Base-by-base conservation (phyloP, 306 rosid species). In the Medicago lupulina region DNA sequence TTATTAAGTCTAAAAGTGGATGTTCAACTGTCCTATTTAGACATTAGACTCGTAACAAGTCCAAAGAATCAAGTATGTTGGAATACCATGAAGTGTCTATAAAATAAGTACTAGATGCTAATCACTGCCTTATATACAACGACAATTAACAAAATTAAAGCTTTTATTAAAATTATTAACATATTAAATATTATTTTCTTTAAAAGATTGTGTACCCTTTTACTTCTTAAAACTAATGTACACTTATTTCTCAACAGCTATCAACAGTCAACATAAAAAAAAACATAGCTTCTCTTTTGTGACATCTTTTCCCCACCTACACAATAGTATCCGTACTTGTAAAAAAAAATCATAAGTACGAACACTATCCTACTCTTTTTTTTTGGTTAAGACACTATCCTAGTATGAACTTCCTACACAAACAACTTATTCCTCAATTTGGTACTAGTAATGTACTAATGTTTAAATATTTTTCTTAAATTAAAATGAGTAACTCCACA, bases 401-500 rank as follows among this genome's bases (percentile, higher is more conserved):
- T 50, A 17, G 57, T 50, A 50, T 4, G 14, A 19, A 14, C 21
- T 18, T 9, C 25, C 61, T 18, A 19, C 61, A 55, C 8, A 8
- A 61, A 70, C 40, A 6, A 17, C 19, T 65, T 55, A 6, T 55
- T 73, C 14, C 38, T 15, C n/a, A 28, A 72, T 61, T 15, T 60
- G 9, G 66, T 31, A 64, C 55, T 55, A 66, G 60, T 23, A 28
- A 55, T 55, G 31, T 18, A 9, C 19, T 4, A 28, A 61, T 34
- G 38, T 34, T 4, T 34, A 34, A 7, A 34, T 34, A 0, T 7
- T 61, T 61, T 7, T 15, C 21, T 15, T 31, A 1, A 61, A 31
- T 61, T 51, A 88, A 49, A 80, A 15, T 21, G 89, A 90, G 38
- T 61, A 82, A 81, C 88, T 93, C 98, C 98, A 90, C 28, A 93